Base-by-base conservation (phyloP, 148 eudicot species). In the Euryodendron excelsum region DNA sequence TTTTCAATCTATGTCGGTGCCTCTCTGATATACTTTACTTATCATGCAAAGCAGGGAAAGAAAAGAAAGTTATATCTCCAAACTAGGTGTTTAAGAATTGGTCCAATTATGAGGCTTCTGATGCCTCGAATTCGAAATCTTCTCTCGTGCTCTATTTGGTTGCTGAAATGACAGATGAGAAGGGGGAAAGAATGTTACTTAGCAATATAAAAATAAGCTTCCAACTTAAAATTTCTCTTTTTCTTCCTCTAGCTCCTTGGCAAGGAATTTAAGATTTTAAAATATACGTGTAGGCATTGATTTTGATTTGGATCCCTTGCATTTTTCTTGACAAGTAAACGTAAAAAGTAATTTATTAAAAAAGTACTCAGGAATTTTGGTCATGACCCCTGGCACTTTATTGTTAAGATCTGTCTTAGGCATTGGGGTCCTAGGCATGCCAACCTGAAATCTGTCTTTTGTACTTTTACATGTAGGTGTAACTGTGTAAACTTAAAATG, bases 1-100 rank as follows among this genome's bases (percentile, higher is more conserved):
- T 68, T 41, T 68, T 68, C 7, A 39, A 39, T 44, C 31, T 67
- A n/a, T 67, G 39, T 67, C 39, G 48, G 52, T 67, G 72, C 23
- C 72, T 68, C 15, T n/a, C 30, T 39, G 48, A 9, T 67, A 23
- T 66, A 2, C 4, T 66, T 66, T 66, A 2, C 4, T 66, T 66
- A 9, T 39, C 50, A n/a, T n/a, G 71, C 50, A n/a, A 36, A 23
- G 37, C 23, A 10, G 72, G 27, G 72, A 10, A 67, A 21, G 12
- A 50, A 21, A 39, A 17, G 13, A 65, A 50, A 14, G 23, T 70
- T 70, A 2, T 68, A 50, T 25, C 27, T 44, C 52, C 15, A 6
- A 5, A 27, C 55, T 69, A 69, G 34, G 6, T 10, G 31, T 28
- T 4, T 8, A 28, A 18, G 28, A 52, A 53, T 18, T 50, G 39